A percentile compares a stretch with the other conserved stretches of the same genome.
These are phyloP conservation scores for Globisporangium cylindrosporum DNA, from an alignment of 352 stramenopile genomes.

Conservation along the genomic window DNA sequence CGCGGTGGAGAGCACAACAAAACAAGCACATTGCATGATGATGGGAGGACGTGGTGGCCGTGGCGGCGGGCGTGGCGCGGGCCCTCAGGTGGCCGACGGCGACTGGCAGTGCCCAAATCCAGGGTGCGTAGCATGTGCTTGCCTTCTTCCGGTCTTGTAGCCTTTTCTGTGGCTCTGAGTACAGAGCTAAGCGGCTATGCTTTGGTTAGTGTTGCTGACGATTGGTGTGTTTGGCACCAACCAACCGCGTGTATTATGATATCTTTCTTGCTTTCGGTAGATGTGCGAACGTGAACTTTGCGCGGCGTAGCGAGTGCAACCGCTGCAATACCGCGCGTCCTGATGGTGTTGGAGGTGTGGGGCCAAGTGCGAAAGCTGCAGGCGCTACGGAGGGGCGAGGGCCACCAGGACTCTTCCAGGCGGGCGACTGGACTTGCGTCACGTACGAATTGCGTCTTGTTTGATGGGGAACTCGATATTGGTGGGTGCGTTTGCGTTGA, in stretches of 20 bases:
- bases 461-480: neutral
- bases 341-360: slow-evolving; percentile 29
- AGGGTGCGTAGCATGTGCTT: slow-evolving; percentile 27
- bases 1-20: neutral
- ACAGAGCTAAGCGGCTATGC: neutral
- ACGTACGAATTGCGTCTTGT: slow-evolving; percentile 38
- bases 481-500: neutral
- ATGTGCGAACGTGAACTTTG: slow-evolving; percentile 85
- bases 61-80: slow-evolving; percentile 34
- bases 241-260: neutral
- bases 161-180: neutral
- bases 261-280: slow-evolving; percentile 25
- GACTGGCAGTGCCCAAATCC: slow-evolving; percentile 84
- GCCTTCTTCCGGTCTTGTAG: neutral
- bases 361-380: slow-evolving; percentile 23
- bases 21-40: slow-evolving; percentile 18
- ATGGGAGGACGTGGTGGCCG: slow-evolving; percentile 31
- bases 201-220: neutral
- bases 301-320: slow-evolving; percentile 75
- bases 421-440: slow-evolving; percentile 78
- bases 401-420: slow-evolving; percentile 73
- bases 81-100: slow-evolving; percentile 60
- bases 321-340: slow-evolving; percentile 68
- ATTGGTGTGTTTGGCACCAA: neutral
- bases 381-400: slow-evolving; percentile 40